Percentiles rank a stretch among this genome's conserved stretches.
Evolutionary conservation across 768 basidiomycete species (phyloP).

Genomic region (Podaxis sp.): DNA sequence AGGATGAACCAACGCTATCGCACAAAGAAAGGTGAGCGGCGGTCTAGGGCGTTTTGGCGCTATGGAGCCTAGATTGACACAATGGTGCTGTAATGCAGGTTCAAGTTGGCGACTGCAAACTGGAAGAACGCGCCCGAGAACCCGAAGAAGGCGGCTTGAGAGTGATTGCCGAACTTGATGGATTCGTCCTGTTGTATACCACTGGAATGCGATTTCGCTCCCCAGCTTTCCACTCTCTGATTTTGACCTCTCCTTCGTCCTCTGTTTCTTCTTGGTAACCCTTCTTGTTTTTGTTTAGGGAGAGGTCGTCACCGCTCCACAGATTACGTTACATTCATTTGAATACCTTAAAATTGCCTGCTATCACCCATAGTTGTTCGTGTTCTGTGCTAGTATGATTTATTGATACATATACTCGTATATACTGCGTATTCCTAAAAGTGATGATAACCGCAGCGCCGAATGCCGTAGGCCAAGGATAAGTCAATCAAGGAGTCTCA

Average conservation of each 20-base stretch:
- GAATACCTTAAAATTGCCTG: conserved; percentile 11
- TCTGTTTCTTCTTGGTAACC: conserved; percentile 7
- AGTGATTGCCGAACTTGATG: background rate
- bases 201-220: background rate
- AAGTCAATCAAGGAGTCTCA: background rate
- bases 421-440: conserved; percentile 7
- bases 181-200: background rate
- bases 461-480: background rate
- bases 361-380: conserved; percentile 23
- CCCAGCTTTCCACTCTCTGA: conserved; percentile 2
- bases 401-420: conserved; percentile 14
- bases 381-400: conserved; percentile 28
- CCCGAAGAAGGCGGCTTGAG: conserved; percentile 42
- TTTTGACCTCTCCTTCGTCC: conserved; percentile 1
- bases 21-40: conserved; percentile 70
- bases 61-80: conserved; percentile 18
- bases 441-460: background rate
- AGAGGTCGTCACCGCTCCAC: background rate
- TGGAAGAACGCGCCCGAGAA: conserved; percentile 79
- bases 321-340: conserved; percentile 13
- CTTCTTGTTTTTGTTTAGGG: background rate
- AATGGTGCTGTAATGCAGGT: conserved; percentile 37
- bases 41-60: conserved; percentile 16
- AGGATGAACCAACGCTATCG: conserved; percentile 65
- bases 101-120: conserved; percentile 73